These are phyloP conservation scores for Colletotrichum sp. DNA, from an alignment of 2,329 filamentous ascomycete species.

Conservation along the genomic window DNA sequence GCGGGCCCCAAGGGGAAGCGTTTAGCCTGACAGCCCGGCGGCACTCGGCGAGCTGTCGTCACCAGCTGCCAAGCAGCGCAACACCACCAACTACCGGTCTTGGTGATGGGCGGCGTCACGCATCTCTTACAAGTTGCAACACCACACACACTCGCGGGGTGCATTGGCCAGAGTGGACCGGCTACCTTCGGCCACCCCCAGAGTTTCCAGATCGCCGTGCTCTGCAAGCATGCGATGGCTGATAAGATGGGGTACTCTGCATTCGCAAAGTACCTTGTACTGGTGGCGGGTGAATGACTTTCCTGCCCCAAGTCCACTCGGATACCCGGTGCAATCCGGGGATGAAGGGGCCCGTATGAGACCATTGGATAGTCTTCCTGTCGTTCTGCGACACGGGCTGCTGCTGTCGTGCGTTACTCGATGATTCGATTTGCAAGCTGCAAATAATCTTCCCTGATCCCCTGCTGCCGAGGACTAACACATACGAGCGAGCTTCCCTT, in stretches of 20 bases:
- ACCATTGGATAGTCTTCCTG: not conserved
- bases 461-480: slow-evolving; percentile 4
- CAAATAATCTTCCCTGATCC: not conserved
- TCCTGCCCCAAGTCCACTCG: not conserved
- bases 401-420: not conserved
- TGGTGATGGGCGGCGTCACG: not conserved
- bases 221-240: not conserved
- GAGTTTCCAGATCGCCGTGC: not conserved
- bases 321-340: not conserved
- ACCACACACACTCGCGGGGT: not conserved
- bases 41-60: not conserved
- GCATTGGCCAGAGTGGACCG: not conserved
- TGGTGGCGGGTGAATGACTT: slow-evolving; percentile 19
- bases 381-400: not conserved
- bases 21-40: not conserved
- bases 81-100: not conserved
- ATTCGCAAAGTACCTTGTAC: not conserved
- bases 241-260: not conserved
- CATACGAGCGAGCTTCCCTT: not conserved
- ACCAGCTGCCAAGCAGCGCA: not conserved
- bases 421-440: not conserved
- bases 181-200: slow-evolving; percentile 10
- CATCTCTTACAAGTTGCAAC: not conserved
- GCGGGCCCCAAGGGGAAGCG: not conserved
- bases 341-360: not conserved